Percentiles rank a stretch among this genome's conserved stretches.
These are phyloP conservation scores for Gracilaria caudata DNA, from an alignment of 23 red algal species.

Conservation along the genomic window DNA sequence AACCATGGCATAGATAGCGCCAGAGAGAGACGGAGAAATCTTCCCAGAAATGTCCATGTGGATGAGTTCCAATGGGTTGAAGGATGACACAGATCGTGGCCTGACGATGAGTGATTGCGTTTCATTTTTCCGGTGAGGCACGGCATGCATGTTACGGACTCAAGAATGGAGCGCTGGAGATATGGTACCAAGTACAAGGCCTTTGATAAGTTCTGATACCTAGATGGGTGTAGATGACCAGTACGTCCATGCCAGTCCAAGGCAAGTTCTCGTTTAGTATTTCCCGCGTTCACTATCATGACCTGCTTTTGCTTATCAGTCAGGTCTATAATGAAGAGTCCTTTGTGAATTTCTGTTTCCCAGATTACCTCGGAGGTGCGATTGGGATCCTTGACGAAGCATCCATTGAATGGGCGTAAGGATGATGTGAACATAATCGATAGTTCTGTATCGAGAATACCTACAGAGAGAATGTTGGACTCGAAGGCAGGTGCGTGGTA, in stretches of 20 bases:
- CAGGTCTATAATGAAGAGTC: constrained; percentile 4
- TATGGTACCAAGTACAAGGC: neutral
- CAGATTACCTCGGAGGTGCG: constrained; percentile 1
- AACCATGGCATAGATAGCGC: neutral
- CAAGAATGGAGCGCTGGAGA: neutral
- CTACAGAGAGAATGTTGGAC: constrained; percentile 34
- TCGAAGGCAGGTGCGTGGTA: constrained; percentile 10
- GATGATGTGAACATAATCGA: neutral
- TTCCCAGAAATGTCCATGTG: constrained; percentile 32
- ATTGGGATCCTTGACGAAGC: constrained; percentile 11
- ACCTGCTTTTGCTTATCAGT: neutral
- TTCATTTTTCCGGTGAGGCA: constrained; percentile 55
- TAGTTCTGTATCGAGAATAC: constrained; percentile 6
- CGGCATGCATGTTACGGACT: constrained; percentile 1
- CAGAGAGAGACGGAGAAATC: neutral
- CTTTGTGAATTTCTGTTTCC: constrained; percentile 1
- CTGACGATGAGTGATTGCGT: constrained; percentile 7
- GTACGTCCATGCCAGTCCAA: constrained; percentile 26
- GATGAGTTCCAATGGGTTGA: neutral
- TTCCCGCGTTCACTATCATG: neutral
- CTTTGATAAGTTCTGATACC: neutral
- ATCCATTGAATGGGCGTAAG: neutral
- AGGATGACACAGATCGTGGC: neutral
- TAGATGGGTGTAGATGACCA: neutral
- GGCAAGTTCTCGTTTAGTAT: constrained; percentile 1